Evolutionary conservation across 1,284 basidiomycete species (phyloP).

Genomic region (Cryptococcus sp.): DNA sequence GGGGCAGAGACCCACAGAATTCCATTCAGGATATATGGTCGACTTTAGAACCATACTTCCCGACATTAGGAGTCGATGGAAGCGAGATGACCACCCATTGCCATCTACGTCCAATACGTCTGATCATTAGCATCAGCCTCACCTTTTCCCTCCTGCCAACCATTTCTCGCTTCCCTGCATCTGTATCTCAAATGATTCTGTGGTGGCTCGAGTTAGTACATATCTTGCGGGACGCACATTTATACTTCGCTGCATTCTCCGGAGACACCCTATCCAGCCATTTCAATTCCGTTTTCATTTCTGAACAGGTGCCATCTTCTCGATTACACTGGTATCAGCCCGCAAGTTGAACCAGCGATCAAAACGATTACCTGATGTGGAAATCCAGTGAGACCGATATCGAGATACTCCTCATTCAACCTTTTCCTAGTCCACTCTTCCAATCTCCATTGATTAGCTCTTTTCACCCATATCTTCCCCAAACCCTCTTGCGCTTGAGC

Average conservation of each 20-base stretch:
- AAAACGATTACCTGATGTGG: conserved; percentile 32
- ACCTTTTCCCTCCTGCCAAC: neutral
- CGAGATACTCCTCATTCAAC: conserved; percentile 46
- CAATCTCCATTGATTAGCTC: conserved; percentile 29
- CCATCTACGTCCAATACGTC: conserved; percentile 41
- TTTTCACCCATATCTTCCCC: conserved; percentile 39
- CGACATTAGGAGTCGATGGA: conserved; percentile 44
- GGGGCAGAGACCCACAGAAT: conserved; percentile 8
- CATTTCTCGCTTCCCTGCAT: too few relatives aligned
- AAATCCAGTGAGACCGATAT: conserved; percentile 45
- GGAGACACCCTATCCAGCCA: conserved; percentile 32
- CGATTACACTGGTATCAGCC: conserved; percentile 34
- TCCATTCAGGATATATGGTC: conserved; percentile 51
- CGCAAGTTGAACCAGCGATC: neutral
- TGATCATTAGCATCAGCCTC: neutral
- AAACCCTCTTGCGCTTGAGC: conserved; percentile 32
- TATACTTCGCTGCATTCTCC: conserved; percentile 35
- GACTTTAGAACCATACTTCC: conserved; percentile 50
- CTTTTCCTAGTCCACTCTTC: conserved; percentile 26
- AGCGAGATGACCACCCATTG: conserved; percentile 42
- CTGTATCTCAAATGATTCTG: too few relatives aligned
- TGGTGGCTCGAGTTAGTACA: neutral
- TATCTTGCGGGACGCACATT: conserved; percentile 26
- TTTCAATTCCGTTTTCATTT: conserved; percentile 35
- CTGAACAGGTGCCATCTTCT: conserved; percentile 47